Evolutionary conservation across 352 stramenopile species (phyloP).

Genomic region (Salisapilia sapeloensis): DNA sequence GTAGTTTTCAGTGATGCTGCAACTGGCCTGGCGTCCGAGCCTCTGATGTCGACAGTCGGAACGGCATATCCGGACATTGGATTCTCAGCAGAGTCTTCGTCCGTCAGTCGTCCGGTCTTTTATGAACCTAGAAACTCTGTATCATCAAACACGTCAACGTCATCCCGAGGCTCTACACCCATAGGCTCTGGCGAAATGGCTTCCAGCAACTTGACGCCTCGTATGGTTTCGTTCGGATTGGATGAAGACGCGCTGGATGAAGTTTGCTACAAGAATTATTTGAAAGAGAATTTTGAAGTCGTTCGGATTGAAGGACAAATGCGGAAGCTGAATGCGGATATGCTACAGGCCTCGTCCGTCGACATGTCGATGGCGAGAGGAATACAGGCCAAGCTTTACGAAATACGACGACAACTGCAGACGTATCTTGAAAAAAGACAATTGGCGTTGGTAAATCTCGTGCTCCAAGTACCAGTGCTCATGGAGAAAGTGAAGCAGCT

Average conservation of each 20-base stretch:
- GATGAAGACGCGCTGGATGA: slow-evolving; percentile 29
- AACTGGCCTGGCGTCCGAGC: too few relatives aligned
- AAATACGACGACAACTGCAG: slow-evolving; percentile 10
- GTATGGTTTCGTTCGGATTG: background rate
- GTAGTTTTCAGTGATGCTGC: too few relatives aligned
- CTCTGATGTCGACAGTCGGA: too few relatives aligned
- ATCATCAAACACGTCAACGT: slow-evolving; percentile 8
- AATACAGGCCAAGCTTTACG: slow-evolving; percentile 13
- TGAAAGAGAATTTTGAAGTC: slow-evolving; percentile 22
- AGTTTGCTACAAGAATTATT: slow-evolving; percentile 23
- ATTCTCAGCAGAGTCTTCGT: background rate
- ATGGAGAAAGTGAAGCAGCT: slow-evolving; percentile 34
- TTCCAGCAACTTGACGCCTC: too few relatives aligned
- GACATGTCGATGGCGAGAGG: slow-evolving; percentile 15
- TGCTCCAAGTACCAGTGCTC: slow-evolving; percentile 35
- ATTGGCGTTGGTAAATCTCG: slow-evolving; percentile 16
- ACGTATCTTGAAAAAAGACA: slow-evolving; percentile 8
- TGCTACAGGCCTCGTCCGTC: slow-evolving; percentile 24
- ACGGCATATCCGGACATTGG: background rate
- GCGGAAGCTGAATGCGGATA: slow-evolving; percentile 16
- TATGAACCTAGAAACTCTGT: slow-evolving; percentile 2
- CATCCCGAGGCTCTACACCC: slow-evolving; percentile 15
- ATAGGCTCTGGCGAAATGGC: too few relatives aligned
- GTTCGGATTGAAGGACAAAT: slow-evolving; percentile 19
- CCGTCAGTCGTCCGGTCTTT: slow-evolving; percentile 10